phyloP scores from a whole-genome alignment of 331 rosid genomes.

The Malus hybrid region DNA sequence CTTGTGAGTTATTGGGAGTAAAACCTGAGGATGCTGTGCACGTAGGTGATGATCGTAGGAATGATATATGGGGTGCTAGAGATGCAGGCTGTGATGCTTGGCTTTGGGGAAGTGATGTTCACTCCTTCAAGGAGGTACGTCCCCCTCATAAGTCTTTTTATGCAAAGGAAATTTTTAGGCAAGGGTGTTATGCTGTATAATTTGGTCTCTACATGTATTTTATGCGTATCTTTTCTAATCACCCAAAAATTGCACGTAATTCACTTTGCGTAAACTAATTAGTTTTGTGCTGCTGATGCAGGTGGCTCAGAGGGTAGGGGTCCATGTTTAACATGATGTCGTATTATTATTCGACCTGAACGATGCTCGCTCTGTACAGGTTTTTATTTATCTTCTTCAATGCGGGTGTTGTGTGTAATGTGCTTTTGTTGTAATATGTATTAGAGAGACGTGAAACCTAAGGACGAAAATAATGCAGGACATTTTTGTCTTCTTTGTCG shows the following conservation, averaged over 20 bases:
- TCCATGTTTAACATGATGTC: conserved; percentile 26
- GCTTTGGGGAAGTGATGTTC: conserved; percentile 99
- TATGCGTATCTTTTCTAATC: too few species aligned
- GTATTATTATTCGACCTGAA: conserved; percentile 3
- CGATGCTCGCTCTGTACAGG: conserved; percentile 2
- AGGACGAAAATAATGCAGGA: background rate
- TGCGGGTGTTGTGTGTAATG: background rate
- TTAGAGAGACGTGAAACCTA: background rate
- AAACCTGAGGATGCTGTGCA: conserved; percentile 94
- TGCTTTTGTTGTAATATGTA: background rate
- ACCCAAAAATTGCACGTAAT: too few species aligned
- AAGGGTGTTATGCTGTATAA: background rate
- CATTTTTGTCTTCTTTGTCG: background rate
- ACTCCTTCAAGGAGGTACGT: conserved; percentile 79
- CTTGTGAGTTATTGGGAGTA: conserved; percentile 76
- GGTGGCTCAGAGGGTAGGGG: conserved; percentile 75
- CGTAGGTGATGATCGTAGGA: conserved; percentile 92
- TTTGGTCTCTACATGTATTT: background rate
- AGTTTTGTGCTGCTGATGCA: conserved; percentile 26
- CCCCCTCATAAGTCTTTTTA: conserved; percentile 4
- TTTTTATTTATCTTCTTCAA: conserved; percentile 5
- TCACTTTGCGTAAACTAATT: background rate
- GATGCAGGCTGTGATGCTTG: conserved; percentile 99
- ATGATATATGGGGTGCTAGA: conserved; percentile 97
- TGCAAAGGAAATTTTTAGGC: background rate